Evolutionary conservation across 148 eudicot genomes (phyloP), one percentile per base, ranked within the genome.

Genomic region (Pouteria glomerata): DNA sequence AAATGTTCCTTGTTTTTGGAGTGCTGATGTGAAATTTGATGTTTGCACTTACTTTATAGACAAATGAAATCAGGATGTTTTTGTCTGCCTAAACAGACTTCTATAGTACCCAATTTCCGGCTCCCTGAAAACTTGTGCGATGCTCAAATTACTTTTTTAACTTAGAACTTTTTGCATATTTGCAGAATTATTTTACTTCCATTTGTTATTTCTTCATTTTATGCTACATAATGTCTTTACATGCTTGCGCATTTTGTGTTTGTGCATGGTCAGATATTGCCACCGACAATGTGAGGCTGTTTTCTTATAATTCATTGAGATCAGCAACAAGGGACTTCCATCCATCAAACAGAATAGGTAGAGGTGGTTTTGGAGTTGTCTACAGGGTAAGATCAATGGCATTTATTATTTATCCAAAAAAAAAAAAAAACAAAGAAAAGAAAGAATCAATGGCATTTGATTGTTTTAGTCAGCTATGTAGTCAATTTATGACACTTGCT

Each of bases 351-450:
- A 83, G 31, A 70, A 81, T 85, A 12, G 89, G 89, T 11, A 24
- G 83, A 71, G 89, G 89, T 56, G 89, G 89, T 63, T 85, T 70
- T 72, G 86, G 89, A 48, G 79, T 83, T 60, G 89, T 85, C 33
- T 69, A 78, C 53, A 78, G 60, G 85, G 89, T 85, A 63, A 70
- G 73, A 52, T 61, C 35, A 42, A 39, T 44, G 27, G 6, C 11
- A n/a, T n/a, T n/a, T n/a, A n/a, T n/a, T n/a, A n/a, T n/a, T n/a
- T n/a, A n/a, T n/a, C n/a, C n/a, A n/a, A n/a, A n/a, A n/a, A n/a
- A n/a, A n/a, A n/a, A n/a, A n/a, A n/a, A n/a, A n/a, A n/a, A n/a
- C n/a, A n/a, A n/a, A n/a, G n/a, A n/a, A n/a, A n/a, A n/a, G n/a
- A n/a, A n/a, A n/a, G n/a, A n/a, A 52, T 61, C 35, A 42, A 39